Percentiles rank a stretch among this genome's conserved stretches.
These are phyloP conservation scores for Cordyceps cicadae DNA, from an alignment of 2,329 filamentous ascomycete species.

Conservation along the genomic window DNA sequence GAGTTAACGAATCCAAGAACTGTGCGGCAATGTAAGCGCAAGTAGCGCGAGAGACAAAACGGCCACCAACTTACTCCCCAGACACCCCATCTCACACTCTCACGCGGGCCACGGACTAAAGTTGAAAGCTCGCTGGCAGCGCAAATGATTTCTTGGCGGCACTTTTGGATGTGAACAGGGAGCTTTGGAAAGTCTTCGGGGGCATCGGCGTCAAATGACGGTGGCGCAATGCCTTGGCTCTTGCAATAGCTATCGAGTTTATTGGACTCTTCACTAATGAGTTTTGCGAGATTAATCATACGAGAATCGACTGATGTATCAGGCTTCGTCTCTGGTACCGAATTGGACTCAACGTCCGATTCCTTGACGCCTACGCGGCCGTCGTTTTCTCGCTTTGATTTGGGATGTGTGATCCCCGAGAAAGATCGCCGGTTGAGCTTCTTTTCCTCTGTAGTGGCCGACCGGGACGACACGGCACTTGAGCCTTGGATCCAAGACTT, in stretches of 20 bases:
- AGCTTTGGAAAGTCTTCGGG: slow-evolving; percentile 39
- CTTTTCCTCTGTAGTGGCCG: slow-evolving; percentile 2
- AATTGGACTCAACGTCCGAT: background rate
- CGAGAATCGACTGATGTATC: slow-evolving; percentile 23
- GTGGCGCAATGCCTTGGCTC: slow-evolving; percentile 31
- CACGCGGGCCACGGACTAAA: slow-evolving; percentile 41
- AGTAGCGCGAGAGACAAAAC: background rate
- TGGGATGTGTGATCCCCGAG: background rate
- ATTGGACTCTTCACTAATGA: slow-evolving; percentile 39
- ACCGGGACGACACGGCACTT: background rate
- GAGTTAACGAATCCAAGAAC: slow-evolving; percentile 42
- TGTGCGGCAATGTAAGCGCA: slow-evolving; percentile 18
- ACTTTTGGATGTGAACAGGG: slow-evolving; percentile 36
- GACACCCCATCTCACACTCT: slow-evolving; percentile 42
- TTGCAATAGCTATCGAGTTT: slow-evolving; percentile 41
- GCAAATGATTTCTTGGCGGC: slow-evolving; percentile 38
- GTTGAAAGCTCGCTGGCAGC: slow-evolving; percentile 40
- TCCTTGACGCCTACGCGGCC: background rate
- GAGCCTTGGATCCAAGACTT: slow-evolving; percentile 12
- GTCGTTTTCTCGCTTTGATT: background rate
- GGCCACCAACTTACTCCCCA: slow-evolving; percentile 38
- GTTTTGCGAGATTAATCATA: slow-evolving; percentile 38
- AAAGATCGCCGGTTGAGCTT: slow-evolving; percentile 10
- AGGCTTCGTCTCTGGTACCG: slow-evolving; percentile 9
- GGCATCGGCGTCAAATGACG: slow-evolving; percentile 37